Conservation (phyloP, 495 filamentous ascomycete genomes). For the Lasiosphaeria miniovina region DNA sequence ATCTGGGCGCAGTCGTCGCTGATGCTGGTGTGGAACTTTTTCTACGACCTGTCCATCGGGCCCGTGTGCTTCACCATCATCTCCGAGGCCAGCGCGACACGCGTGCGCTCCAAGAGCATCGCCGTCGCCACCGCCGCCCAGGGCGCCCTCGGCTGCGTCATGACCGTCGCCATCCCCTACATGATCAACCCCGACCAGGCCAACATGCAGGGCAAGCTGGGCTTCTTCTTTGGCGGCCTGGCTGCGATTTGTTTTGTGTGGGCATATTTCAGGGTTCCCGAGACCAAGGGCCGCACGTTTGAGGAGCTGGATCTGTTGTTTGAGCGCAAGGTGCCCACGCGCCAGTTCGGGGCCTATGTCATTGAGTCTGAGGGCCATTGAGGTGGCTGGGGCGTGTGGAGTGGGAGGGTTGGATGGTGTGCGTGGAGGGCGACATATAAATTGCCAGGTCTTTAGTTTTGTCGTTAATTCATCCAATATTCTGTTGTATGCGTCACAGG, state of each 20-base stretch:
- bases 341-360: constrained; percentile 44
- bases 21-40: constrained; percentile 56
- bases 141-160: constrained; percentile 55
- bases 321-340: constrained; percentile 50
- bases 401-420: no score
- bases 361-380: constrained; percentile 23
- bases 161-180: constrained; percentile 63
- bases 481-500: no score
- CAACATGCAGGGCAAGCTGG: constrained; percentile 62
- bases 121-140: constrained; percentile 61
- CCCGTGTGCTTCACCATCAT: constrained; percentile 62
- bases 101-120: constrained; percentile 60
- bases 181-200: constrained; percentile 65
- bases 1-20: constrained; percentile 54
- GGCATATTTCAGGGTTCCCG: constrained; percentile 58
- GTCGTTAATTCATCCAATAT: no score
- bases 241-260: constrained; percentile 42
- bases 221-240: constrained; percentile 64
- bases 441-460: no score
- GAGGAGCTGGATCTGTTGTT: constrained; percentile 56
- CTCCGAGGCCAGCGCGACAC: constrained; percentile 55
- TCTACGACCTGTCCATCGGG: constrained; percentile 56
- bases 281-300: constrained; percentile 57
- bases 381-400: no score
- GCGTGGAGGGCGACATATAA: no score